Base-by-base conservation (phyloP, 768 basidiomycete species). In the Pulveroboletus sp. region DNA sequence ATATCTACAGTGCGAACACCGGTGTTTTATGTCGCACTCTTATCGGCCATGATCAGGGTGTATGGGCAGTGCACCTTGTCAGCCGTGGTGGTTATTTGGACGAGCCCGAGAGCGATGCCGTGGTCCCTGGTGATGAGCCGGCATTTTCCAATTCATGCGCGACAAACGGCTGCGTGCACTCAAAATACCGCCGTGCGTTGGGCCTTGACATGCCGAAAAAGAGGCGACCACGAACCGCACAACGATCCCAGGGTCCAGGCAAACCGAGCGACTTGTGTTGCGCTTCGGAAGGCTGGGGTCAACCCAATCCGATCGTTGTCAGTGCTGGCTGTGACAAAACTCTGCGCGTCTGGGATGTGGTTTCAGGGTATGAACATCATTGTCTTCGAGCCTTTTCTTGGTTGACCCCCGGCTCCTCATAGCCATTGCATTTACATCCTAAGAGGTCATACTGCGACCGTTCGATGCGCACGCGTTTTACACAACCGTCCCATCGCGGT, bases 311-410 rank as follows among this genome's bases (percentile, higher is more conserved):
- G 7, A 71, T 96, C 6, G 82, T 95, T 17, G 86, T 98, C 20
- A 93, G 87, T 51, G 94, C 90, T 2, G 94, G 93, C 5, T 96
- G 95, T 60, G 95, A 99, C 63, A 86, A 93, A 58, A 79, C 81
- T 38, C 71, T 99, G n/a, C 76, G 86, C 30, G 90, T 99, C 1
- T 97, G 94, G 94, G 92, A 96, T 62, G 80, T 87, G 7, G 76
- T 80, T 43, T 82, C 88, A 16, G 93, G 93, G 86, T 94, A 61
- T 41, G 82, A 63, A 3, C 16, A 11, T 16, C 0, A 7, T 24
- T n/a, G n/a, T 14, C 19, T 14, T 20, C 53, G 22, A 11, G 1
- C 32, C 31, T 46, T 17, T 36, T 22, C 2, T 36, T 13, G 6
- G 26, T 51, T 67, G 20, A 58, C 47, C 16, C n/a, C 36, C 6